These are phyloP conservation scores for Trichosporon coremiiforme DNA, from an alignment of 1,284 basidiomycete genomes.

Conservation along the genomic window DNA sequence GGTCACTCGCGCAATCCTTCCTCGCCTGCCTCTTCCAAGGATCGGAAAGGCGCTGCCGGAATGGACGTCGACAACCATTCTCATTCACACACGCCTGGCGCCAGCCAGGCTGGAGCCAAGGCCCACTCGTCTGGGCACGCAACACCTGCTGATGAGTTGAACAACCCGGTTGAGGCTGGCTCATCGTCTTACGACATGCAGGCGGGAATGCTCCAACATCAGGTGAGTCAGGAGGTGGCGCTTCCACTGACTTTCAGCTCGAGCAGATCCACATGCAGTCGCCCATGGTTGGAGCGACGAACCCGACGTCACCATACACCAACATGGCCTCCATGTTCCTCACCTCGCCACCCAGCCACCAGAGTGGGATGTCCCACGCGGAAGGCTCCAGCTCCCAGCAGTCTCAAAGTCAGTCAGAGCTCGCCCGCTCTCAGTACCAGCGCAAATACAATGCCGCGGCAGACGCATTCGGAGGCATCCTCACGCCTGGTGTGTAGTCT, in stretches of 20 bases:
- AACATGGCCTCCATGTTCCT: conserved; percentile 48
- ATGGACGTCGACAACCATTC: conserved; percentile 25
- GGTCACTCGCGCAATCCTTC: conserved; percentile 20
- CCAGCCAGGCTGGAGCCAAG: neutral
- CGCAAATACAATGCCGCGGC: conserved; percentile 25
- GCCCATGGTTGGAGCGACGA: conserved; percentile 46
- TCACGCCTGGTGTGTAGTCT: conserved; percentile 45
- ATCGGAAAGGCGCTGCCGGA: neutral
- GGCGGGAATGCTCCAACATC: conserved; percentile 33
- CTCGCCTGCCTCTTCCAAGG: conserved; percentile 8
- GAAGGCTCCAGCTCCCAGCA: conserved; percentile 15
- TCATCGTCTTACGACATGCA: conserved; percentile 31
- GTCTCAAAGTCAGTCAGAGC: conserved; percentile 21
- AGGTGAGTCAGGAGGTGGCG: conserved; percentile 20
- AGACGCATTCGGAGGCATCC: conserved; percentile 22
- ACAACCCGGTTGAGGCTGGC: conserved; percentile 7
- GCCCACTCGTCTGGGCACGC: conserved; percentile 2
- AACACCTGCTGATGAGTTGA: neutral
- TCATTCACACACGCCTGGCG: neutral
- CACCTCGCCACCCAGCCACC: conserved; percentile 36
- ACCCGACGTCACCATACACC: conserved; percentile 41
- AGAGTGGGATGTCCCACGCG: conserved; percentile 18
- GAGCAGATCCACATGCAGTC: conserved; percentile 57
- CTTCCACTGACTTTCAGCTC: conserved; percentile 41
- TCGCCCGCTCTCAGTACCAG: conserved; percentile 19